Evolutionary conservation across 2,329 filamentous ascomycete species (phyloP), one percentile per base, ranked within the genome.

Genomic region (Colletotrichum ledebouriae): DNA sequence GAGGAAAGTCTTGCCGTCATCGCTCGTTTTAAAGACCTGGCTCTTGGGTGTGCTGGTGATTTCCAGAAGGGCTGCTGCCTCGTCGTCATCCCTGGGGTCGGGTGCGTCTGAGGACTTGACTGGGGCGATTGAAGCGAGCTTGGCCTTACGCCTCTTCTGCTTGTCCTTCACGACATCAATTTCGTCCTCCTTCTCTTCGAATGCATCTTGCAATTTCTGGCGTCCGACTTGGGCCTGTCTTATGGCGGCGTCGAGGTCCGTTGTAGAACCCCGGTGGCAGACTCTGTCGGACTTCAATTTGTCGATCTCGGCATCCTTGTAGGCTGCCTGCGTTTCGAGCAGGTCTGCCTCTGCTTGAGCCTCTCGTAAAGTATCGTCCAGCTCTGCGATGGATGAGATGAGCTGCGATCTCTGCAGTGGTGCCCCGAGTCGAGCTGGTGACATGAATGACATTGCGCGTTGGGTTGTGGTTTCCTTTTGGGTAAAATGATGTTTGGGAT

Each of bases 1-100:
- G 0, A 69, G 47, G 49, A 76, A 80, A 0, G 69, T 71, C 2
- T 53, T 59, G 0, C 74, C 74, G 9, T 78, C 73, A 0, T 59
- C 55, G 13, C 70, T 76, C 12, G 73, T 41, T 1, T 37, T 15
- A 15, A 68, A 68, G 41, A 64, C 46, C 4, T 41, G 13, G 13
- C 29, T 59, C 60, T 20, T 62, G 6, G 41, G 73, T 75, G 10
- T 68, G n/a, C 9, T 34, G 7, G 60, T 68, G 39, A 68, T 37
- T 37, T 59, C 53, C 2, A 68, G 60, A 5, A 64, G 53, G n/a
- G 60, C 60, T 7, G 55, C 60, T 7, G 53, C 60, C 22, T 64
- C 46, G 25, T 68, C 22, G 10, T 65, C 25, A 20, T 68, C 60
- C 34, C 49, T 37, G n/a, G 65, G 53, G 5, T 52, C 33, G 3